A percentile compares a stretch with the other conserved stretches of the same genome.
These are phyloP conservation scores for Ustilago xerochloae DNA, from an alignment of 1,284 basidiomycete genomes.

Conservation along the genomic window DNA sequence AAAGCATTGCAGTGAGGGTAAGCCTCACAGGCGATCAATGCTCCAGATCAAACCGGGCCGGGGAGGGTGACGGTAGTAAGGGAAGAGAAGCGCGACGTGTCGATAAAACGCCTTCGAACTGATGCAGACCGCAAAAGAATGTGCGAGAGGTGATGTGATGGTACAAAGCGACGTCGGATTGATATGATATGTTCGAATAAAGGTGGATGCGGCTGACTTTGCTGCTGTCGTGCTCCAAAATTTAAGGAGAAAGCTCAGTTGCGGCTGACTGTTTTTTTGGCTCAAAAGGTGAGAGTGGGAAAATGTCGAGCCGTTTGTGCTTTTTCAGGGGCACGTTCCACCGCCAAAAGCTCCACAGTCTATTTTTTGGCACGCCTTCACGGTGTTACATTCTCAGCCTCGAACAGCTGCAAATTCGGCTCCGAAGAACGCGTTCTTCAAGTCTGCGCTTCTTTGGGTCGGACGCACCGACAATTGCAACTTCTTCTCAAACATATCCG, in stretches of 20 bases:
- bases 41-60: background rate
- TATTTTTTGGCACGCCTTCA: background rate
- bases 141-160: background rate
- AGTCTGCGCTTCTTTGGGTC: background rate
- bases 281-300: no score
- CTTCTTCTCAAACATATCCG: slow-evolving; percentile 10
- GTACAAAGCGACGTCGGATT: no score
- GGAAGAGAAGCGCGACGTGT: background rate
- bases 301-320: background rate
- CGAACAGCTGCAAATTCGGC: slow-evolving; percentile 9
- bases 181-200: no score
- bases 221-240: no score
- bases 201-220: no score
- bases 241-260: no score
- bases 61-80: background rate
- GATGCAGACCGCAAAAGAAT: background rate
- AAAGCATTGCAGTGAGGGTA: slow-evolving; percentile 38
- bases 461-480: background rate
- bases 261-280: no score
- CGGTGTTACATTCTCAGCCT: slow-evolving; percentile 8
- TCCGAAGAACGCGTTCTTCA: slow-evolving; percentile 28
- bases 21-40: slow-evolving; percentile 7
- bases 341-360: background rate
- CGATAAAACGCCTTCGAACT: background rate
- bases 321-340: background rate